Evolutionary conservation across 2,329 filamentous ascomycete species (phyloP), one percentile per base, ranked within the genome.

Genomic region (Ophiostoma piceae): DNA sequence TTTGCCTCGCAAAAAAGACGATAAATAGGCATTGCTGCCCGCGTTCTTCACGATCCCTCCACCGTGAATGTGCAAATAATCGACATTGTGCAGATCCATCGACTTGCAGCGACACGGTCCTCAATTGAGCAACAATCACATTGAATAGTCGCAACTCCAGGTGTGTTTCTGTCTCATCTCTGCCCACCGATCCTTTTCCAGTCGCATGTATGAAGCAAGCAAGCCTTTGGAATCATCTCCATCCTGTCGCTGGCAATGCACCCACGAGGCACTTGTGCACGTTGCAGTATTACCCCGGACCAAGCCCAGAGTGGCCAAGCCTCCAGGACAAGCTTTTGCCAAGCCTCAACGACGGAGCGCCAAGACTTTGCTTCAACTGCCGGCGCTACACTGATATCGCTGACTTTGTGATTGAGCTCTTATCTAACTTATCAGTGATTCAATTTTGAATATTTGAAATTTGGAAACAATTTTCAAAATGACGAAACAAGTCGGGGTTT

Each of bases 241-340:
- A 26, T 57, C 1, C 26, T 57, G n/a, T 57, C 51, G 3, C 1
- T 6, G 9, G n/a, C 51, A 22, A 26, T 57, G 51, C 51, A n/a
- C 51, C 9, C 29, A 8, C 51, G n/a, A 26, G 12, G 51, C 47
- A 8, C 19, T 5, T 22, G 29, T 57, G n/a, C 22, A 57, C 12
- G 43, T 47, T 47, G 43, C 43, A 47, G 5, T 7, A n/a, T 19
- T 47, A 19, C 43, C 43, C 43, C 43, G 16, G 14, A n/a, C 43
- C 43, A n/a, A 16, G 43, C 51, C 51, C 22, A 57, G 51, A 57
- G 22, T 26, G 51, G 51, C n/a, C 9, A 57, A 26, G 51, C n/a
- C 51, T 14, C 9, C 22, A 57, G 51, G 7, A 57, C 51, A 57
- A 57, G 51, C 51, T 57, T 57, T 57, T 57, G 51, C 51, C 51